phyloP scores from a whole-genome alignment of 2,329 filamentous ascomycete species.

The Hansfordia pulvinata region DNA sequence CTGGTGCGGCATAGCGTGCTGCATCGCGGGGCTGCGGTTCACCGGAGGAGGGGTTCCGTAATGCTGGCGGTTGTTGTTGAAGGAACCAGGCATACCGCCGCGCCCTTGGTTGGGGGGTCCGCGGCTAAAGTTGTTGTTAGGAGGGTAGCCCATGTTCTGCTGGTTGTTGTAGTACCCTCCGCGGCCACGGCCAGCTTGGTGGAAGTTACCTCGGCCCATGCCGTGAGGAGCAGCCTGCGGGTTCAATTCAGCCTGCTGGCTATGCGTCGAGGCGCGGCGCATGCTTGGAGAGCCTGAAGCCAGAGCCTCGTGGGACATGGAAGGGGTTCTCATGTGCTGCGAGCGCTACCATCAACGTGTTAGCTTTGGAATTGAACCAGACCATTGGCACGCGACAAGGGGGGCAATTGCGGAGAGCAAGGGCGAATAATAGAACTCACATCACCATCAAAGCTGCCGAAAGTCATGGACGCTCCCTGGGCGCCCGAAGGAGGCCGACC shows the following conservation, averaged over 20 bases:
- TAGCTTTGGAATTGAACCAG: slow-evolving; percentile 12
- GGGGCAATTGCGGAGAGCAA: slow-evolving; percentile 3
- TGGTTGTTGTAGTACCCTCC: slow-evolving; percentile 33
- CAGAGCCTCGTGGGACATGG: slow-evolving; percentile 46
- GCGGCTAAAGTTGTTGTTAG: slow-evolving; percentile 19
- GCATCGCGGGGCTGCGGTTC: slow-evolving; percentile 28
- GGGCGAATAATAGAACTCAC: slow-evolving; percentile 40
- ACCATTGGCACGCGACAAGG: slow-evolving; percentile 6
- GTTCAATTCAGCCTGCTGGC: slow-evolving; percentile 59
- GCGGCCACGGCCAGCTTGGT: slow-evolving; percentile 35
- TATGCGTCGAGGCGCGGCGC: slow-evolving; percentile 73
- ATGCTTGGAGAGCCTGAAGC: slow-evolving; percentile 56
- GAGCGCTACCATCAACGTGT: slow-evolving; percentile 28
- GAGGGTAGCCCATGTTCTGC: slow-evolving; percentile 29
- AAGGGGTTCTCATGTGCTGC: slow-evolving; percentile 56
- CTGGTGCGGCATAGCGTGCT: slow-evolving; percentile 41
- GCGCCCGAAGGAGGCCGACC: slow-evolving; percentile 71
- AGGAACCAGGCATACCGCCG: slow-evolving; percentile 29
- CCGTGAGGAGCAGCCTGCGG: slow-evolving; percentile 37
- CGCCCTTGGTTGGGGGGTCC: slow-evolving; percentile 33
- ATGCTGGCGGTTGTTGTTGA: slow-evolving; percentile 26
- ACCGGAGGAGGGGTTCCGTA: slow-evolving; percentile 30
- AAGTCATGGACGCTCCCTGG: slow-evolving; percentile 55
- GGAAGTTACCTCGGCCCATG: slow-evolving; percentile 42
- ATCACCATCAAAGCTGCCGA: slow-evolving; percentile 70